Evolutionary conservation across 768 basidiomycete genomes (phyloP).

Genomic region (Tephrocybe sp.): DNA sequence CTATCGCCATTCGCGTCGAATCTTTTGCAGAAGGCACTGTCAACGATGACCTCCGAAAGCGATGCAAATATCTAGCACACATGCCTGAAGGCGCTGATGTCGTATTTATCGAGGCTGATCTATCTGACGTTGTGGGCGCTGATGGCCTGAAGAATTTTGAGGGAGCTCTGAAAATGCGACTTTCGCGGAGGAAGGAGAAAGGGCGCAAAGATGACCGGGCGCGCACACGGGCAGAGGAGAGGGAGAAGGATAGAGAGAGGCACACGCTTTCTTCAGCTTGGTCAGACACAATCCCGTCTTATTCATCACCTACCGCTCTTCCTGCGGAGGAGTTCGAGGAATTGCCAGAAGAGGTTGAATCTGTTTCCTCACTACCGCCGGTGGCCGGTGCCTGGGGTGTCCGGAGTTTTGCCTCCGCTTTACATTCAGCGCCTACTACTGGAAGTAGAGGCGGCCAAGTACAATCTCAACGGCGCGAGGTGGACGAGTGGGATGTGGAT

Average conservation of each 20-base stretch:
- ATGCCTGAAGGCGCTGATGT: conserved; percentile 91
- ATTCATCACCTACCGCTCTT: conserved; percentile 19
- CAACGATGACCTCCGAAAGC: conserved; percentile 90
- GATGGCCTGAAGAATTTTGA: conserved; percentile 85
- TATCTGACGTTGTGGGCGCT: conserved; percentile 72
- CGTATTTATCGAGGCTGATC: conserved; percentile 88
- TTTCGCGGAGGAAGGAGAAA: conserved; percentile 76
- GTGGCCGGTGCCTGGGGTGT: conserved; percentile 71
- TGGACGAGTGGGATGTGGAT: conserved; percentile 79
- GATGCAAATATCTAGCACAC: conserved; percentile 95
- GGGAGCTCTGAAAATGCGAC: conserved; percentile 73
- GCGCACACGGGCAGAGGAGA: conserved; percentile 73
- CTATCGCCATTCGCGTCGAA: conserved; percentile 79
- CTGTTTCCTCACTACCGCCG: conserved; percentile 15
- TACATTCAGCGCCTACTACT: conserved; percentile 48
- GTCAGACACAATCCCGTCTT: conserved; percentile 13
- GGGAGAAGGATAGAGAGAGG: conserved; percentile 61
- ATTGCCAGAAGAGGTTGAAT: conserved; percentile 24
- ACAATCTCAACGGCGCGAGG: conserved; percentile 29
- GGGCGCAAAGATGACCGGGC: conserved; percentile 87
- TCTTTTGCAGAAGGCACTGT: conserved; percentile 75
- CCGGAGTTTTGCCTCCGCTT: conserved; percentile 79
- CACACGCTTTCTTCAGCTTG: conserved; percentile 19
- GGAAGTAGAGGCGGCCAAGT: conserved; percentile 25
- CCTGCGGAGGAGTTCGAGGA: conserved; percentile 24